Conservation (phyloP, 2,329 filamentous ascomycete species). For the Fusarium brachygibbosum region DNA sequence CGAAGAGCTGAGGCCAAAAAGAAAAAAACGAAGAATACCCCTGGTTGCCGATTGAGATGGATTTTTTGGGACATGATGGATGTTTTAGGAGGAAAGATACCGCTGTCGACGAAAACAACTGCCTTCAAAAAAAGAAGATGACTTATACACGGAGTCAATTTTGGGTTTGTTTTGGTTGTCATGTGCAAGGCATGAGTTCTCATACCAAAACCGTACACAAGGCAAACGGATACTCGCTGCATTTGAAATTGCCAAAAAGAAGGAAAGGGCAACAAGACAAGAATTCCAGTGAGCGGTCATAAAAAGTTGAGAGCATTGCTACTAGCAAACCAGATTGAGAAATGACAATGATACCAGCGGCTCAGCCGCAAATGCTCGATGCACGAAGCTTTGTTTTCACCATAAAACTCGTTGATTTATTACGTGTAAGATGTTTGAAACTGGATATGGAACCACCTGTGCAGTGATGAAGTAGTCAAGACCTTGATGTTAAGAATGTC, state of each 20-base stretch:
- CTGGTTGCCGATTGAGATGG: conserved; percentile 46
- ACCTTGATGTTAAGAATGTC: not conserved
- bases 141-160: conserved; percentile 45
- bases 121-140: conserved; percentile 34
- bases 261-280: conserved; percentile 17
- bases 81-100: conserved; percentile 49
- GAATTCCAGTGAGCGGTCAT: conserved; percentile 21
- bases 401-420: not conserved
- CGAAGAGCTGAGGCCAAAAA: conserved; percentile 50
- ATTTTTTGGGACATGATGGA: conserved; percentile 45
- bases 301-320: conserved; percentile 45
- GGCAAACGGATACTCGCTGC: conserved; percentile 35
- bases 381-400: conserved; percentile 13
- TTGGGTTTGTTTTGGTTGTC: conserved; percentile 40
- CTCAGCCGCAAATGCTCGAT: conserved; percentile 40
- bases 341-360: conserved; percentile 47
- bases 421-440: not conserved
- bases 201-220: conserved; percentile 18
- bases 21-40: conserved; percentile 55
- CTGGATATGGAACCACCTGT: not conserved
- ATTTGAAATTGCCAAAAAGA: not conserved
- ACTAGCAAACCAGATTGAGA: conserved; percentile 42
- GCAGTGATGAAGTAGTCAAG: not conserved
- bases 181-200: conserved; percentile 32
- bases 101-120: conserved; percentile 45